A percentile compares a stretch with the other conserved stretches of the same genome.
Evolutionary conservation across 257 asterid genomes (phyloP).

Genomic region (Solanum piurae): DNA sequence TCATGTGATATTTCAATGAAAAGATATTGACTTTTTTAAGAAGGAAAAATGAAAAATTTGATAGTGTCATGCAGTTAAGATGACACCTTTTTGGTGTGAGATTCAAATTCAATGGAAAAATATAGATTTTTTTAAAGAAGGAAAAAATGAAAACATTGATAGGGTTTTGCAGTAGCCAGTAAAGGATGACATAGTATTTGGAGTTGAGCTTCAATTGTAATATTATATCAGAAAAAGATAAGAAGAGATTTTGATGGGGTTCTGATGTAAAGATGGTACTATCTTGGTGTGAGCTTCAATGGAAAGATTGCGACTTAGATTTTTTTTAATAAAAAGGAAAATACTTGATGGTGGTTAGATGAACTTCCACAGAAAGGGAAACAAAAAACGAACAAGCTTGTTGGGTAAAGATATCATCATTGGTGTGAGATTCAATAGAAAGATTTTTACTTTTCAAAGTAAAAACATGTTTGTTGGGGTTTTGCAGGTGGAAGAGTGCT

Average conservation of each 20-base stretch:
- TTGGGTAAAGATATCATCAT: not conserved
- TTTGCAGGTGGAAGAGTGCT: conserved; percentile 65
- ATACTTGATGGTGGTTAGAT: not conserved
- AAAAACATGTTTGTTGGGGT: not conserved
- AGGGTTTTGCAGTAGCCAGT: not conserved
- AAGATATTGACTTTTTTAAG: not conserved
- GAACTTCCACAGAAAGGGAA: not conserved
- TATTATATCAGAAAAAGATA: not conserved
- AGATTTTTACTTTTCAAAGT: not conserved
- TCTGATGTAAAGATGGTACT: not conserved
- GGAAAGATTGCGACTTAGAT: not conserved
- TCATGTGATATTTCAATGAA: not conserved
- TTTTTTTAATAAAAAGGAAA: not conserved
- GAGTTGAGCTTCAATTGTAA: not conserved
- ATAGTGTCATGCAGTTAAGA: not conserved
- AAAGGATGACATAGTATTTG: not conserved
- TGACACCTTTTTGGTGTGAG: not conserved
- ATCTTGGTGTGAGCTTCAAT: not conserved
- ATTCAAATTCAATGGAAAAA: not conserved
- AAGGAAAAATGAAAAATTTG: not conserved
- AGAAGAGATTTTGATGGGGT: not conserved
- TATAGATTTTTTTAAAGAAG: not conserved
- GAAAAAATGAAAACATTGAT: not conserved
- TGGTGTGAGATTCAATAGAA: not conserved
- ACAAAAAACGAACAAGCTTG: not conserved